These are phyloP conservation scores for Capsella bursapastoris DNA, from an alignment of 345 rosid genomes.

Conservation along the genomic window DNA sequence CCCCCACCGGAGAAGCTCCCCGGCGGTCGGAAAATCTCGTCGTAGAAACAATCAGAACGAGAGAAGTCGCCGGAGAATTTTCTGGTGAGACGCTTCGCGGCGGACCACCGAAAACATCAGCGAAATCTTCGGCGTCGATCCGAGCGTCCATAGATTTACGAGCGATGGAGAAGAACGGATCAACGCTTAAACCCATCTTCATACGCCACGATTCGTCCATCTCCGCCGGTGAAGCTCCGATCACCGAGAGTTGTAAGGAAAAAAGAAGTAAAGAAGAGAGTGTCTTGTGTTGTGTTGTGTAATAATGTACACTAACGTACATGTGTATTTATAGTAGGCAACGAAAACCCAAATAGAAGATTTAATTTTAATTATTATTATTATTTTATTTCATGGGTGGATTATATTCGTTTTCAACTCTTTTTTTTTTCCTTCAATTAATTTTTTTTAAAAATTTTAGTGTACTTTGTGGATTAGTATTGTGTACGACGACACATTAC, in stretches of 20 bases:
- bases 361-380: slow-evolving; percentile 4
- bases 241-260: background rate
- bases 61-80: slow-evolving; percentile 66
- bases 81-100: slow-evolving; percentile 66
- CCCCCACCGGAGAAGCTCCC: slow-evolving; percentile 39
- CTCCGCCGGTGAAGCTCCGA: slow-evolving; percentile 28
- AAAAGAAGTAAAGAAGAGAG: background rate
- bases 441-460: no score
- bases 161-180: slow-evolving; percentile 51
- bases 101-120: slow-evolving; percentile 95
- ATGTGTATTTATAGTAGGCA: slow-evolving; percentile 29
- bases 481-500: background rate
- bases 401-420: background rate
- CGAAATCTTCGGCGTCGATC: slow-evolving; percentile 63
- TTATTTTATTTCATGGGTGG: background rate
- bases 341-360: background rate
- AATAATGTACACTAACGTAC: slow-evolving; percentile 32
- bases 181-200: slow-evolving; percentile 63
- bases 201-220: slow-evolving; percentile 93
- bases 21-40: slow-evolving; percentile 66
- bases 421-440: background rate
- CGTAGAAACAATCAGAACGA: slow-evolving; percentile 59
- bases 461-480: no score
- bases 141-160: slow-evolving; percentile 55
- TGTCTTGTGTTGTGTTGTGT: slow-evolving; percentile 8